phyloP scores from a whole-genome alignment of 2,329 filamentous ascomycete genomes.

The Pestalotiopsis sp. region DNA sequence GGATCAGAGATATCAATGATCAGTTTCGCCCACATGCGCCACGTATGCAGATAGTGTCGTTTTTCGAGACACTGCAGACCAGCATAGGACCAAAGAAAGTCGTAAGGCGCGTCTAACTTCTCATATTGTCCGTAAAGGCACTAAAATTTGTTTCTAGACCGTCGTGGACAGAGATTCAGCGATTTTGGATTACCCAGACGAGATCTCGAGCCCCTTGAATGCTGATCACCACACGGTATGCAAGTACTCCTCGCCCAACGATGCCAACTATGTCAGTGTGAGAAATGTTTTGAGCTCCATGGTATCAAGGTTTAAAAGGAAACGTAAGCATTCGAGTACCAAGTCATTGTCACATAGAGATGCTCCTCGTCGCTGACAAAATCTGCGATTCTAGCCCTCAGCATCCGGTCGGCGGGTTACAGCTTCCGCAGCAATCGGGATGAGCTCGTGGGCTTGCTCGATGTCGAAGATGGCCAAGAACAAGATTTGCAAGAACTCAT shows the following conservation, averaged over 20 bases:
- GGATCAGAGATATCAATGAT: constrained; percentile 28
- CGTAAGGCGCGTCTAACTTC: constrained; percentile 12
- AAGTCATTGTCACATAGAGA: no score
- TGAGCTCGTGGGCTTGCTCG: no score
- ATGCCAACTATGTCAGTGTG: constrained; percentile 39
- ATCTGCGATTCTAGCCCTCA: no score
- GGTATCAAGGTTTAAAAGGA: no score
- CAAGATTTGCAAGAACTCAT: no score
- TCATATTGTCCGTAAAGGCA: neutral
- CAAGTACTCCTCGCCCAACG: constrained; percentile 38
- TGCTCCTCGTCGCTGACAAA: no score
- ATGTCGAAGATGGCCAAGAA: no score
- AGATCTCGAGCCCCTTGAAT: constrained; percentile 34
- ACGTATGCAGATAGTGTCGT: constrained; percentile 26
- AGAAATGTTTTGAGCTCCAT: constrained; percentile 29
- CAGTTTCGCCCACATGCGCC: constrained; percentile 29
- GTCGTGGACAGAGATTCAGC: constrained; percentile 39
- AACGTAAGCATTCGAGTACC: no score
- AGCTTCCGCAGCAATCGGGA: no score
- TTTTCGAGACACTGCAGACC: constrained; percentile 28
- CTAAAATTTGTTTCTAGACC: constrained; percentile 16
- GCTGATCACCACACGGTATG: constrained; percentile 45
- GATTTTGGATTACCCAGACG: constrained; percentile 42
- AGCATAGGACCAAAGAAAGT: constrained; percentile 16
- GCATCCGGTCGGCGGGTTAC: no score